phyloP scores from a whole-genome alignment of 1,139 yeast species.

The Tardiomyces depauwii region DNA sequence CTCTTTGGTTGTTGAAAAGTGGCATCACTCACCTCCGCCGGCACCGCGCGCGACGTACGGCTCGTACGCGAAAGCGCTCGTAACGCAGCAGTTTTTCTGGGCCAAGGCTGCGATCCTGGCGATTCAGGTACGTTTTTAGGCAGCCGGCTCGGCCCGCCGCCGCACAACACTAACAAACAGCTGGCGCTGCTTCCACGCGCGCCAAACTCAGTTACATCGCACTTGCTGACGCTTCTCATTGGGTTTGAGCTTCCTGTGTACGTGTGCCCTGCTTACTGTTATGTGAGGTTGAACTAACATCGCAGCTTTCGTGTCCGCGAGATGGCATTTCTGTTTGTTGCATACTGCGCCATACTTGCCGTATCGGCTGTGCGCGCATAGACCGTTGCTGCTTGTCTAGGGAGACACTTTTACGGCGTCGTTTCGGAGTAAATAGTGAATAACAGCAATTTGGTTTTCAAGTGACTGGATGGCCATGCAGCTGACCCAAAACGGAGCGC shows the following conservation, averaged over 20 bases:
- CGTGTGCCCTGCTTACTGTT: too few relatives aligned
- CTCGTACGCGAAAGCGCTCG: background rate
- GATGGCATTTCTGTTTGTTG: too few relatives aligned
- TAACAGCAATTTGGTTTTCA: too few relatives aligned
- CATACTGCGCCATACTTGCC: too few relatives aligned
- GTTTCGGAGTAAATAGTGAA: too few relatives aligned
- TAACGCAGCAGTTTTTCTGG: background rate
- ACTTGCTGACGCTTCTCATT: conserved; percentile 2
- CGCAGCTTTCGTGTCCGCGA: too few relatives aligned
- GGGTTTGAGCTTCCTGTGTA: conserved; percentile 7
- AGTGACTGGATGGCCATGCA: too few relatives aligned
- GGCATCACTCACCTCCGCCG: background rate
- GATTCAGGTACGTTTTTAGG: background rate
- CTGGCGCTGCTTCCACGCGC: background rate
- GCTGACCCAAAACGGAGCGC: too few relatives aligned
- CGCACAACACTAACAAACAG: background rate
- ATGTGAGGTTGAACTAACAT: too few relatives aligned
- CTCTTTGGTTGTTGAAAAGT: background rate
- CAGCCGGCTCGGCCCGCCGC: background rate
- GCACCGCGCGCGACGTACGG: background rate
- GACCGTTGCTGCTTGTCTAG: too few relatives aligned
- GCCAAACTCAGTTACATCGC: background rate
- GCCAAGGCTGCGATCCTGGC: background rate
- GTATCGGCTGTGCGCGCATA: too few relatives aligned
- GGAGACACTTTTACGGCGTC: too few relatives aligned